Evolutionary conservation across 208 protist species (phyloP).

Genomic region (Angomonas ambiguus): DNA sequence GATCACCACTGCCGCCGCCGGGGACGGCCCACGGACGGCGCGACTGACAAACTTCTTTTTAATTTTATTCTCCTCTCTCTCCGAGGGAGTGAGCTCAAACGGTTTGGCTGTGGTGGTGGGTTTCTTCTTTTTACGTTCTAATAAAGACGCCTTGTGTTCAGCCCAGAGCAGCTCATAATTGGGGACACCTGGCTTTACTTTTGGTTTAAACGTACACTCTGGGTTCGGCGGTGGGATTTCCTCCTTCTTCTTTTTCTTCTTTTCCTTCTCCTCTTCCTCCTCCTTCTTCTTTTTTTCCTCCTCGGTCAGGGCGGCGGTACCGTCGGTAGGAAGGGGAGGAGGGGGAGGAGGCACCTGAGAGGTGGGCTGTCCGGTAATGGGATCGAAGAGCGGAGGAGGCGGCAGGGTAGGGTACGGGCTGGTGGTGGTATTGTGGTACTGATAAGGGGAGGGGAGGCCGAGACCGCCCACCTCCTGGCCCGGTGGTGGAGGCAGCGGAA

Average conservation of each 20-base stretch:
- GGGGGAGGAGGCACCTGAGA: background rate
- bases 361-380: background rate
- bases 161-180: conserved; percentile 74
- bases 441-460: background rate
- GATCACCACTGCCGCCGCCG: background rate
- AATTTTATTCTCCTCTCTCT: conserved; percentile 3
- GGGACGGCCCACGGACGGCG: background rate
- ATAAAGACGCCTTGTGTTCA: conserved; percentile 34
- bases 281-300: background rate
- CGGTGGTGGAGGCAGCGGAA: background rate
- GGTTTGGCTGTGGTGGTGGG: conserved; percentile 37
- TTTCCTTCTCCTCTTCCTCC: conserved; percentile 12
- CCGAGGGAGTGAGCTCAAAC: conserved; percentile 48
- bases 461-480: background rate
- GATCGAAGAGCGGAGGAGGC: background rate
- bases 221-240: conserved; percentile 28
- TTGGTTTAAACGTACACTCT: conserved; percentile 73
- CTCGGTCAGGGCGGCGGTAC: background rate
- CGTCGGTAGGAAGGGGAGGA: background rate
- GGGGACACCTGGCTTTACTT: conserved; percentile 67
- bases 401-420: conserved; percentile 2
- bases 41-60: conserved; percentile 4
- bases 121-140: conserved; percentile 39
- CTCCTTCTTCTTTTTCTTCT: background rate
- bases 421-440: background rate